A percentile compares a stretch with the other conserved stretches of the same genome.
Conservation (phyloP, 2,329 filamentous ascomycete species). For the Clonostachys sp. region DNA sequence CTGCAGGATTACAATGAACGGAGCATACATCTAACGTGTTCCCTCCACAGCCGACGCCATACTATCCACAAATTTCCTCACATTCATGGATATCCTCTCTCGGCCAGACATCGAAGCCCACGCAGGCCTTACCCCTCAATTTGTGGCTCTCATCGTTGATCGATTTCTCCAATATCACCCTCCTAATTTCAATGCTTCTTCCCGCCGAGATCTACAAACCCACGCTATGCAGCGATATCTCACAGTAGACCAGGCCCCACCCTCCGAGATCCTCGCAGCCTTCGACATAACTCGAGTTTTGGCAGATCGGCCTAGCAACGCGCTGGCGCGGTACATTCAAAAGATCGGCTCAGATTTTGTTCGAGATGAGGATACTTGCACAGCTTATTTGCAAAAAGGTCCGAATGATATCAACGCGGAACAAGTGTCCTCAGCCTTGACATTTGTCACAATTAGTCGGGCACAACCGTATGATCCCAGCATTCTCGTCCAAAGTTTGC, state of each 20-base stretch:
- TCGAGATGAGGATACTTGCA: constrained; percentile 64
- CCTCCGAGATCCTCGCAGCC: constrained; percentile 65
- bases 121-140: constrained; percentile 61
- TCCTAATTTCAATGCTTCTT: constrained; percentile 75
- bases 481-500: constrained; percentile 56
- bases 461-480: constrained; percentile 47
- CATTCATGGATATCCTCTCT: constrained; percentile 74
- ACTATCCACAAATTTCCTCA: constrained; percentile 71
- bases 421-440: constrained; percentile 75
- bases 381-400: constrained; percentile 39
- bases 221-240: constrained; percentile 67
- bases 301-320: constrained; percentile 50
- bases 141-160: constrained; percentile 78
- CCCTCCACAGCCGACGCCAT: constrained; percentile 73
- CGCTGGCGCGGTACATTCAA: constrained; percentile 65
- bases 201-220: constrained; percentile 63
- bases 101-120: constrained; percentile 58
- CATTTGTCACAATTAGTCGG: constrained; percentile 58
- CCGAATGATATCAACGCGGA: constrained; percentile 60
- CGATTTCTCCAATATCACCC: constrained; percentile 84
- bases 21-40: constrained; percentile 30
- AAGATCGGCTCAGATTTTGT: constrained; percentile 72
- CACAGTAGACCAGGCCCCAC: constrained; percentile 57
- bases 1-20: constrained; percentile 18
- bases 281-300: constrained; percentile 66